These are phyloP conservation scores for Ustilago cynodontis DNA, from an alignment of 1,284 basidiomycete species.

Conservation along the genomic window DNA sequence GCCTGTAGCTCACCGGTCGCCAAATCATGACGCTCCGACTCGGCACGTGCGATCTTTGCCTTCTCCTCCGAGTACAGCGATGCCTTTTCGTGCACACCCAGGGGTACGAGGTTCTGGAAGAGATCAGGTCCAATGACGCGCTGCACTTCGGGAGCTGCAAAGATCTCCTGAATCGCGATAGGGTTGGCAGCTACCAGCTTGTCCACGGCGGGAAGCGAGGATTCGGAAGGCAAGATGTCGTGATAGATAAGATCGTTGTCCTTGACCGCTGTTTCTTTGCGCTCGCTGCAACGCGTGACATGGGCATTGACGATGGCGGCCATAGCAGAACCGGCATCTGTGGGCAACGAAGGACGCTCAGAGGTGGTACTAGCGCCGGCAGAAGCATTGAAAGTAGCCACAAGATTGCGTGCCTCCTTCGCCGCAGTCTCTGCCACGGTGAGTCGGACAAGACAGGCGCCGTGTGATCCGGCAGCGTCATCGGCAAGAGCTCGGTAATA, in stretches of 20 bases:
- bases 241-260: slow-evolving; percentile 99
- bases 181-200: slow-evolving; percentile 82
- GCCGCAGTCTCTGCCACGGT: slow-evolving; percentile 82
- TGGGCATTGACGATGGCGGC: slow-evolving; percentile 87
- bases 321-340: slow-evolving; percentile 84
- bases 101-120: slow-evolving; percentile 87
- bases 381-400: slow-evolving; percentile 79
- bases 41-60: slow-evolving; percentile 90
- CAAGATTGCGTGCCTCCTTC: slow-evolving; percentile 83
- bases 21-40: slow-evolving; percentile 86
- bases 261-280: slow-evolving; percentile 80
- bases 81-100: slow-evolving; percentile 95
- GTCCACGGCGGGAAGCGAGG: slow-evolving; percentile 83
- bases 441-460: slow-evolving; percentile 85
- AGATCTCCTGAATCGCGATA: slow-evolving; percentile 93
- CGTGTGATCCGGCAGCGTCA: slow-evolving; percentile 81
- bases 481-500: slow-evolving; percentile 88
- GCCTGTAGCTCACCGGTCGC: slow-evolving; percentile 85
- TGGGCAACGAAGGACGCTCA: slow-evolving; percentile 79
- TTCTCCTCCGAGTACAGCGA: slow-evolving; percentile 98
- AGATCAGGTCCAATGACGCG: slow-evolving; percentile 93
- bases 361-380: slow-evolving; percentile 75
- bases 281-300: slow-evolving; percentile 81
- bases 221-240: slow-evolving; percentile 85
- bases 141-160: slow-evolving; percentile 89